Evolutionary conservation across 495 filamentous ascomycete genomes (phyloP).

Genomic region (Penicillium antarcticum): DNA sequence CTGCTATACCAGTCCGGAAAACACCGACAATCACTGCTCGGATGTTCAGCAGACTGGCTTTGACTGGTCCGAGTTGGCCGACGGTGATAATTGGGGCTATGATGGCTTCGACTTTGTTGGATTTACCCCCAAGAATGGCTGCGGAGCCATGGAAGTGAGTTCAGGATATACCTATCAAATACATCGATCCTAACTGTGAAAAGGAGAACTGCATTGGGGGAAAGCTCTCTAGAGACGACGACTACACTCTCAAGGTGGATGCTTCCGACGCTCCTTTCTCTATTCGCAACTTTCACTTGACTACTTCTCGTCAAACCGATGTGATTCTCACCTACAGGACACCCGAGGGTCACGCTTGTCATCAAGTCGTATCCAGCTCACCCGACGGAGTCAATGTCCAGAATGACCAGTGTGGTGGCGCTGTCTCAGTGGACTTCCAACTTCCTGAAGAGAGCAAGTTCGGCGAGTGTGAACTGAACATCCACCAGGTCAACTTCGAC

Average conservation of each 20-base stretch:
- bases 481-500: slow-evolving; percentile 76
- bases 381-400: slow-evolving; percentile 60
- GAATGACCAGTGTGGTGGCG: slow-evolving; percentile 91
- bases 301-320: slow-evolving; percentile 66
- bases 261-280: slow-evolving; percentile 63
- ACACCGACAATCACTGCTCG: slow-evolving; percentile 75
- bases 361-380: slow-evolving; percentile 62
- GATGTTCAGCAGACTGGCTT: slow-evolving; percentile 63
- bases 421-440: slow-evolving; percentile 70
- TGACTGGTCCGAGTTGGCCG: slow-evolving; percentile 61
- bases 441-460: slow-evolving; percentile 56
- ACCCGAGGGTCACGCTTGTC: slow-evolving; percentile 75
- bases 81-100: slow-evolving; percentile 60
- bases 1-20: slow-evolving; percentile 65
- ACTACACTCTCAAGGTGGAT: slow-evolving; percentile 45
- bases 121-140: slow-evolving; percentile 57
- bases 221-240: slow-evolving; percentile 39
- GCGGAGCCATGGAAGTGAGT: slow-evolving; percentile 40
- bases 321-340: slow-evolving; percentile 81
- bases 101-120: slow-evolving; percentile 69
- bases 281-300: slow-evolving; percentile 66
- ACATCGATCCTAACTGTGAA: neutral
- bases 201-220: slow-evolving; percentile 66
- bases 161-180: slow-evolving; percentile 17
- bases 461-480: slow-evolving; percentile 61